Conservation (phyloP, 2,329 filamentous ascomycete genomes). For the Neophaeococcomyces aloes region DNA sequence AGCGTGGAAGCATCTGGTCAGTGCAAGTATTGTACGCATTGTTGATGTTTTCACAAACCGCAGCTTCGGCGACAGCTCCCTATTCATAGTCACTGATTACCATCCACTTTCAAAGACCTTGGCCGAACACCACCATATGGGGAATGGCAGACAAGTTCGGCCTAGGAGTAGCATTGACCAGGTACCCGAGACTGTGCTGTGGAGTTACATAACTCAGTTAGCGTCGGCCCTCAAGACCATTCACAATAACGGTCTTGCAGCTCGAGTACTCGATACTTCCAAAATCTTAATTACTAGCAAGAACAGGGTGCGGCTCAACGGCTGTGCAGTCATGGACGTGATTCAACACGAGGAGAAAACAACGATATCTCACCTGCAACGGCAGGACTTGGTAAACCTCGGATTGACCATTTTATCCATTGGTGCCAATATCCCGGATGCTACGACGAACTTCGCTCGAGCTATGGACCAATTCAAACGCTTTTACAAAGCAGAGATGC, state of each 20-base stretch:
- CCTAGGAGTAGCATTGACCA: constrained; percentile 39
- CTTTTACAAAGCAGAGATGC: constrained; percentile 66
- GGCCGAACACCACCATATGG: constrained; percentile 58
- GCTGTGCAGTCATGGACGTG: constrained; percentile 82
- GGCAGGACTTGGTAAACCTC: constrained; percentile 76
- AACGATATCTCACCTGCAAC: constrained; percentile 64
- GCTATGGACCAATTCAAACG: constrained; percentile 67
- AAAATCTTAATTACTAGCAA: constrained; percentile 87
- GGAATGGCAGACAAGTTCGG: constrained; percentile 31
- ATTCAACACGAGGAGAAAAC: constrained; percentile 66
- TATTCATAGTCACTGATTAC: constrained; percentile 90
- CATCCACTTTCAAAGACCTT: constrained; percentile 85
- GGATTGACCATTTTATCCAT: constrained; percentile 76
- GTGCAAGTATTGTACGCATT: constrained; percentile 70
- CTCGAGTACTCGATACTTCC: constrained; percentile 71
- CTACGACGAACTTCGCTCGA: constrained; percentile 54
- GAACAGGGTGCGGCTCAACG: constrained; percentile 77
- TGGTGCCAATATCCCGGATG: constrained; percentile 55
- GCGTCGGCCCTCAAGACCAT: constrained; percentile 79
- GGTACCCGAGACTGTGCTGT: constrained; percentile 65
- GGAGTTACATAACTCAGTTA: constrained; percentile 88
- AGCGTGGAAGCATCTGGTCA: constrained; percentile 78
- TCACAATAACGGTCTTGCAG: constrained; percentile 69
- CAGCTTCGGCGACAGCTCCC: constrained; percentile 85
- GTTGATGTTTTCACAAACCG: constrained; percentile 90